phyloP scores from a whole-genome alignment of 176 grass and related monocot species.

The Tuctoria greenei region DNA sequence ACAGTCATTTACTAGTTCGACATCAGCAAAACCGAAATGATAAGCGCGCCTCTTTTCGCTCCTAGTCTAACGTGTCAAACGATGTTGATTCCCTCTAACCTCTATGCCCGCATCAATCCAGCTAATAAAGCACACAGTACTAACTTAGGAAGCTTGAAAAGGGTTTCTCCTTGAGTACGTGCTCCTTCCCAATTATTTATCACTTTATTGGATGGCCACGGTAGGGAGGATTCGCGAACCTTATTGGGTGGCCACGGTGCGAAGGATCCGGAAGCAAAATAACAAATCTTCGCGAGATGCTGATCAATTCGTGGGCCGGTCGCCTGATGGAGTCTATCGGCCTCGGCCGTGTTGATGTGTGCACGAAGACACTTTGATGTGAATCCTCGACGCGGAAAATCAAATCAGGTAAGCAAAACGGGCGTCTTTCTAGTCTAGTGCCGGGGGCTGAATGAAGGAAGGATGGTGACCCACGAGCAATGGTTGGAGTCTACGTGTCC shows the following conservation, averaged over 20 bases:
- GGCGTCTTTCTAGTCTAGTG: not conserved
- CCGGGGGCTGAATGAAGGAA: not conserved
- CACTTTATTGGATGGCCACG: not conserved
- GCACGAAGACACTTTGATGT: not conserved
- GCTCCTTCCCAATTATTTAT: too few relatives aligned
- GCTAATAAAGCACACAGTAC: not conserved
- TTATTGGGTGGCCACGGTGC: not conserved
- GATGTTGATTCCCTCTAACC: not conserved
- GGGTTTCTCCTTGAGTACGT: not conserved
- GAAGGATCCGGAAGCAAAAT: conserved; percentile 4
- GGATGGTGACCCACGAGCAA: conserved; percentile 33
- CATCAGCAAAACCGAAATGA: not conserved
- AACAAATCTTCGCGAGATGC: not conserved
- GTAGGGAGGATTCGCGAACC: not conserved
- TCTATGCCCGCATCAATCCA: not conserved
- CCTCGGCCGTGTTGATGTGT: not conserved
- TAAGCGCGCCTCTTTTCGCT: not conserved
- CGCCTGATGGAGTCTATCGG: not conserved
- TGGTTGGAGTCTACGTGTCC: conserved; percentile 23
- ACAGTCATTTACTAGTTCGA: not conserved
- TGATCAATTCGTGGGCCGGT: conserved; percentile 8
- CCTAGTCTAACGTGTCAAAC: not conserved
- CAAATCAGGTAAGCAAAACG: not conserved
- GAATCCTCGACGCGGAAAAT: conserved; percentile 3
- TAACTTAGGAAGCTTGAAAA: not conserved